Base-by-base conservation (phyloP, 2,329 filamentous ascomycete genomes). In the Mariannaea elegans region DNA sequence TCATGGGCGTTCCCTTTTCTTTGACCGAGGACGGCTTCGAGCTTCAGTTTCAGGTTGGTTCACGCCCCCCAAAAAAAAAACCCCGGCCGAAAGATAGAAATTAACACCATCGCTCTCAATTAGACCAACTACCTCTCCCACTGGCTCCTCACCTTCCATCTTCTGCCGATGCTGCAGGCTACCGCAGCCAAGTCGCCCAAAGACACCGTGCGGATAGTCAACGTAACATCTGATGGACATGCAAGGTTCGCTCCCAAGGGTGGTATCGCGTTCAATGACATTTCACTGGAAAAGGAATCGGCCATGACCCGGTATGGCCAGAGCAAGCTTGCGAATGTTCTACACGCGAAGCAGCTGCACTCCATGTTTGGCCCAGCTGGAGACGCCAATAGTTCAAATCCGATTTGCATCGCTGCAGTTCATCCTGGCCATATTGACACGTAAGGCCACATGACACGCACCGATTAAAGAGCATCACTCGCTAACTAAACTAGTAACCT, bases 111-210 rank as follows among this genome's bases (percentile, higher is more conserved):
- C 6, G 24, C 24, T 27, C 24, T 27, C 6, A 27, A 9, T 9
- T 27, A 27, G 24, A 79, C 77, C 32, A 81, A 80, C 59, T 79
- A 80, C 65, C 71, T 81, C 18, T 68, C 76, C 8, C 78, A 81
- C 68, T 80, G 76, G 77, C 63, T 78, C 12, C 63, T 81, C 7
- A 80, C 78, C 5, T 61, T 71, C 23, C 72, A 75, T 50, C 72
- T 80, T 3, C 71, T 80, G 7, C 76, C 77, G 4, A 63, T 77
- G 18, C 65, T 80, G 53, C 66, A 69, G 18, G 49, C 38, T 14
- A 79, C 77, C 2, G 67, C 76, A 10, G 62, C 19, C n/a, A 53
- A 36, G 24, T 59, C 50, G 2, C 32, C 52, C 2, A 50, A 59
- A 10, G 62, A 59, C 23, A 51, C 21, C 13, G 62, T 66, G 1